These are phyloP conservation scores for Hypoxylon fuscum DNA, from an alignment of 495 filamentous ascomycete species.

Conservation along the genomic window DNA sequence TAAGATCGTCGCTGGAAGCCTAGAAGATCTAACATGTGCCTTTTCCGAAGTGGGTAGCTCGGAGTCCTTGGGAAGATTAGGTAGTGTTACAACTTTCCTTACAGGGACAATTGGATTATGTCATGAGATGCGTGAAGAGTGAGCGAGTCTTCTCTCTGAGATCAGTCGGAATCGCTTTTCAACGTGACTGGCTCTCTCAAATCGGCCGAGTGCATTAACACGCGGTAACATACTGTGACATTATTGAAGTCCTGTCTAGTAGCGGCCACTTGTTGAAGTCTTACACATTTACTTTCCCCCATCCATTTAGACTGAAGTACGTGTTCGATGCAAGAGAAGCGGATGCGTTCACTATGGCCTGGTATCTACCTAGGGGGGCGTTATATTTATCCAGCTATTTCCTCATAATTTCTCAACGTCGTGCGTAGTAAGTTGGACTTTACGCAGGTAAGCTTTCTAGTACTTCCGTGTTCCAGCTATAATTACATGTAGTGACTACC, in stretches of 20 bases:
- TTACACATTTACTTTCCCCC: conserved; percentile 14
- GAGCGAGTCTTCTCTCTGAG: not conserved
- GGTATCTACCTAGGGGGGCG: too few species aligned
- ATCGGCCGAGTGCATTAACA: conserved; percentile 32
- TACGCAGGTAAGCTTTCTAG: too few species aligned
- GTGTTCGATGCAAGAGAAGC: conserved; percentile 3
- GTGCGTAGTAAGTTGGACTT: too few species aligned
- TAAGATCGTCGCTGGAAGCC: conserved; percentile 3
- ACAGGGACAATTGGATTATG: conserved; percentile 15
- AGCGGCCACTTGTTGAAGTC: not conserved
- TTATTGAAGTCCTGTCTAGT: not conserved
- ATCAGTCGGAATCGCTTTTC: conserved; percentile 20
- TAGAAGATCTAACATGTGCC: conserved; percentile 11
- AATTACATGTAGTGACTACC: not conserved
- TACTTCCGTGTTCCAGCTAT: not conserved
- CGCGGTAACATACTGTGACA: conserved; percentile 32
- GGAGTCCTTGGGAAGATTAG: conserved; percentile 4
- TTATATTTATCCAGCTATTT: too few species aligned
- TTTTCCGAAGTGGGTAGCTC: conserved; percentile 12
- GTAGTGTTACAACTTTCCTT: conserved; percentile 13
- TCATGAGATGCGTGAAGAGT: conserved; percentile 8
- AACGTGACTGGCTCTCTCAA: conserved; percentile 20
- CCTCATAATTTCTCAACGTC: too few species aligned
- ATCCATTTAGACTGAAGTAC: conserved; percentile 2
- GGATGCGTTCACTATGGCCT: too few species aligned